Evolutionary conservation across 768 basidiomycete species (phyloP).

Genomic region (Mrakia frigida): DNA sequence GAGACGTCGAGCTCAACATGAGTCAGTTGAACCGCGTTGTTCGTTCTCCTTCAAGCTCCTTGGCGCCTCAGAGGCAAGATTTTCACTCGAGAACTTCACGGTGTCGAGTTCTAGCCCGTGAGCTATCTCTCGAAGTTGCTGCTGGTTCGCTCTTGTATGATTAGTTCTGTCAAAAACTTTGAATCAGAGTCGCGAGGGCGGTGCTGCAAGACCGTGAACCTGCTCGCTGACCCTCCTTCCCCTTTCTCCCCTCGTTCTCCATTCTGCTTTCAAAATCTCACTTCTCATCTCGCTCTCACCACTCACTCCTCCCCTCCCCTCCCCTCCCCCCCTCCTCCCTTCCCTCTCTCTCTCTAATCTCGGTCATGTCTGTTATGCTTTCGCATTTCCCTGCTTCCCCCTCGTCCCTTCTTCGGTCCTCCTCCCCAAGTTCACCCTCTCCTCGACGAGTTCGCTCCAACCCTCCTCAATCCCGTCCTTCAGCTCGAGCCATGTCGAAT

Average conservation of each 20-base stretch:
- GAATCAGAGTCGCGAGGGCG: too few species aligned
- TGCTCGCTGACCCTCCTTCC: background rate
- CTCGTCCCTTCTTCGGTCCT: background rate
- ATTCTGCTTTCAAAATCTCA: background rate
- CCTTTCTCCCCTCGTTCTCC: background rate
- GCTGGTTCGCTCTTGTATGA: too few species aligned
- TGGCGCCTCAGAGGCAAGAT: too few species aligned
- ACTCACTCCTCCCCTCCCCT: background rate
- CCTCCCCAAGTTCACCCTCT: background rate
- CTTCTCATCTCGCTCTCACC: background rate
- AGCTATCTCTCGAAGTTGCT: too few species aligned
- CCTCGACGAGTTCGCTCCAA: conserved; percentile 11
- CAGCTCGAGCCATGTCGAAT: conserved; percentile 1
- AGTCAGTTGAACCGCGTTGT: too few species aligned
- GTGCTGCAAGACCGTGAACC: background rate
- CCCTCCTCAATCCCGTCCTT: background rate
- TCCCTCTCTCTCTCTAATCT: background rate
- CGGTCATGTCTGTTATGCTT: conserved; percentile 2
- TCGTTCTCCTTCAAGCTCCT: too few species aligned
- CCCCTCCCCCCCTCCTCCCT: background rate
- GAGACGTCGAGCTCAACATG: too few species aligned
- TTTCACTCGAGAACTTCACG: too few species aligned
- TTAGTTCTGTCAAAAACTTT: too few species aligned
- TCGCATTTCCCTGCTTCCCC: conserved; percentile 4
- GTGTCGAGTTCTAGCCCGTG: too few species aligned